Conservation (phyloP, 495 filamentous ascomycete species). For the Xylaria curta region DNA sequence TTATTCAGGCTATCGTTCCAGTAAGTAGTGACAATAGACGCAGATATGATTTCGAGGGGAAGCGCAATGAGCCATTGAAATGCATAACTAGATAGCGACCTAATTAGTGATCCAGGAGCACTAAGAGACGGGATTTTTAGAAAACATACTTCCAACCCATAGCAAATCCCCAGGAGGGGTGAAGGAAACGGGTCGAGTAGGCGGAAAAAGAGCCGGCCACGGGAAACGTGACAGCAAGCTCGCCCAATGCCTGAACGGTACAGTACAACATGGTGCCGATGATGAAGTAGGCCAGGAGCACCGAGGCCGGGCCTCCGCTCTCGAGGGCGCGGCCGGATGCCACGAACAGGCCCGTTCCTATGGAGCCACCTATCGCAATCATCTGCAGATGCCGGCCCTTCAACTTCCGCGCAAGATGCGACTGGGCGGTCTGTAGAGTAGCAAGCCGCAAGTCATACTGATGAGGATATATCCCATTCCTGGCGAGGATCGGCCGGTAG, state of each 20-base stretch:
- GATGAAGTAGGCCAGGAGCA: conserved; percentile 81
- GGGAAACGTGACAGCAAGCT: conserved; percentile 90
- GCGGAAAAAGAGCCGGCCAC: conserved; percentile 92
- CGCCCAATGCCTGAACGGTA: conserved; percentile 89
- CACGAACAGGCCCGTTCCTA: conserved; percentile 92
- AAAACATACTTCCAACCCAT: conserved; percentile 89
- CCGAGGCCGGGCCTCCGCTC: conserved; percentile 81
- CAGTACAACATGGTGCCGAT: conserved; percentile 91
- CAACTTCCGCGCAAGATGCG: conserved; percentile 75
- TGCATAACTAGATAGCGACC: conserved; percentile 66
- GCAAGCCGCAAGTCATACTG: conserved; percentile 79
- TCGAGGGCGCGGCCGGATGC: conserved; percentile 80
- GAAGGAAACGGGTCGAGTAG: conserved; percentile 90
- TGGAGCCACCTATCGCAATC: conserved; percentile 96
- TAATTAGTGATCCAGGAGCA: not conserved
- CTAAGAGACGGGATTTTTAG: conserved; percentile 5
- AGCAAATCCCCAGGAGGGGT: conserved; percentile 96
- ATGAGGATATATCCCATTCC: too few relatives aligned
- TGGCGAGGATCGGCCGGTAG: conserved; percentile 32
- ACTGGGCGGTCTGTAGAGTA: conserved; percentile 74
- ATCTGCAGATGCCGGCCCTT: conserved; percentile 92
- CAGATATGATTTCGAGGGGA: conserved; percentile 89
- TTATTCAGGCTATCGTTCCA: conserved; percentile 74
- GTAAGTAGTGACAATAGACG: conserved; percentile 85
- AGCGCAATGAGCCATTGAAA: conserved; percentile 91